A percentile compares a stretch with the other conserved stretches of the same genome.
phyloP scores from a whole-genome alignment of 1,139 yeast genomes.

The Candida sanyaensis region DNA sequence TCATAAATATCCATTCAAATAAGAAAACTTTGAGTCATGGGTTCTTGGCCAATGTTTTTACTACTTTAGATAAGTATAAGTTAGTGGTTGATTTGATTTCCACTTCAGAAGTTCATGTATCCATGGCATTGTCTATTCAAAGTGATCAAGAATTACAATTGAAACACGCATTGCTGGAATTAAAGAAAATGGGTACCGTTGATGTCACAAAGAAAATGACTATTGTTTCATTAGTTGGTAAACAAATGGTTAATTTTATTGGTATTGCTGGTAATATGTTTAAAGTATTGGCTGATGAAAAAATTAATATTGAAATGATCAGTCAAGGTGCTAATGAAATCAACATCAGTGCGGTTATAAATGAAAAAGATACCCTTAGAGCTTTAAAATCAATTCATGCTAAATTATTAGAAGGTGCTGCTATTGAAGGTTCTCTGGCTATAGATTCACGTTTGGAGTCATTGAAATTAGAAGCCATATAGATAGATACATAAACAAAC shows the following conservation, averaged over 20 bases:
- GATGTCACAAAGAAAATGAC: slow-evolving; percentile 88
- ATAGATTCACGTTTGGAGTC: slow-evolving; percentile 41
- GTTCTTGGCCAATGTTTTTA: slow-evolving; percentile 86
- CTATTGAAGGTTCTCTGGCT: slow-evolving; percentile 38
- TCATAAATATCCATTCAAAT: slow-evolving; percentile 89
- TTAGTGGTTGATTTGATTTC: slow-evolving; percentile 94
- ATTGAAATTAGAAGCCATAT: slow-evolving; percentile 29
- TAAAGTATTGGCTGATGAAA: slow-evolving; percentile 88
- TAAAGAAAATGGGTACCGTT: slow-evolving; percentile 80
- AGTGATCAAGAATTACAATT: slow-evolving; percentile 59
- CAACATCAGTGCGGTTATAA: slow-evolving; percentile 92
- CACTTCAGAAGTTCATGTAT: slow-evolving; percentile 96
- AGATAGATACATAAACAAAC: slow-evolving; percentile 9
- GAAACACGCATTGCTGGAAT: slow-evolving; percentile 72
- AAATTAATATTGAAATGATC: slow-evolving; percentile 95
- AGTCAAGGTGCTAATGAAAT: slow-evolving; percentile 98
- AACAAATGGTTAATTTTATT: slow-evolving; percentile 93
- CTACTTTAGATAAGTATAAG: slow-evolving; percentile 79
- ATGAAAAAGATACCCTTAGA: slow-evolving; percentile 76
- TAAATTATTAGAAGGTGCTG: slow-evolving; percentile 59
- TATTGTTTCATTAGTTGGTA: slow-evolving; percentile 91
- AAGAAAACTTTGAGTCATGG: slow-evolving; percentile 94
- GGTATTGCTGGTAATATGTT: slow-evolving; percentile 99
- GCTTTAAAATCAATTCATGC: slow-evolving; percentile 88
- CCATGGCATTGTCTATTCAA: slow-evolving; percentile 91